A percentile compares a stretch with the other conserved stretches of the same genome.
These are phyloP conservation scores for Mortierella sp. DNA, from an alignment of 371 early-diverging fungal species.

Conservation along the genomic window DNA sequence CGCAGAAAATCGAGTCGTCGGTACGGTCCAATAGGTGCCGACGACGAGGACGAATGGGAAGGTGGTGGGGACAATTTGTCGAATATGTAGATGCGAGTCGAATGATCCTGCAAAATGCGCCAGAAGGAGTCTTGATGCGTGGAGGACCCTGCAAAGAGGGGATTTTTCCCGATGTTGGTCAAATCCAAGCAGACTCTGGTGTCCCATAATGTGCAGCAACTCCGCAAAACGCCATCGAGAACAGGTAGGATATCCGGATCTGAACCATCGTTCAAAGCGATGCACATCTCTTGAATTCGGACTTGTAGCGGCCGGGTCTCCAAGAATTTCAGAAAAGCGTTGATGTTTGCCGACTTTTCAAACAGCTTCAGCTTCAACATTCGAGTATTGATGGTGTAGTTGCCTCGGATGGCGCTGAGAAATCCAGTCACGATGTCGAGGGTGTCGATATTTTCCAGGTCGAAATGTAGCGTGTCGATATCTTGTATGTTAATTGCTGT, in stretches of 20 bases:
- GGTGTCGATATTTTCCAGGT: background rate
- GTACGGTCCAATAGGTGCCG: too few species aligned
- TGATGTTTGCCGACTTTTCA: background rate
- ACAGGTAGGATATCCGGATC: background rate
- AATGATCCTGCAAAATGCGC: too few species aligned
- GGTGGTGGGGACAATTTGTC: too few species aligned
- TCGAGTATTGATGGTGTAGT: background rate
- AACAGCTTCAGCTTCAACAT: background rate
- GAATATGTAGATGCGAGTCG: too few species aligned
- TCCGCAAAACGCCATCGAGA: background rate
- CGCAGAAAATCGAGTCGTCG: too few species aligned
- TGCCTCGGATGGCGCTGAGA: background rate
- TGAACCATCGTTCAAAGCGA: background rate
- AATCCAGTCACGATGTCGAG: background rate
- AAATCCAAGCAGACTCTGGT: too few species aligned
- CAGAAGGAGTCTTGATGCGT: too few species aligned
- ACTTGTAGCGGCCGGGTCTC: background rate
- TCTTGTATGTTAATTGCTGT: background rate
- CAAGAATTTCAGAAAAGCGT: background rate
- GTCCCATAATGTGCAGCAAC: background rate
- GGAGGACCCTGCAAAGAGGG: too few species aligned
- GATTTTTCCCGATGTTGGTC: too few species aligned
- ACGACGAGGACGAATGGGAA: too few species aligned
- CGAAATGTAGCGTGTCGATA: too few species aligned
- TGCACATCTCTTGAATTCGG: background rate